Percentiles rank a stretch among this genome's conserved stretches.
Evolutionary conservation across 78 protist genomes (phyloP).

Genomic region (Fonticula alba): DNA sequence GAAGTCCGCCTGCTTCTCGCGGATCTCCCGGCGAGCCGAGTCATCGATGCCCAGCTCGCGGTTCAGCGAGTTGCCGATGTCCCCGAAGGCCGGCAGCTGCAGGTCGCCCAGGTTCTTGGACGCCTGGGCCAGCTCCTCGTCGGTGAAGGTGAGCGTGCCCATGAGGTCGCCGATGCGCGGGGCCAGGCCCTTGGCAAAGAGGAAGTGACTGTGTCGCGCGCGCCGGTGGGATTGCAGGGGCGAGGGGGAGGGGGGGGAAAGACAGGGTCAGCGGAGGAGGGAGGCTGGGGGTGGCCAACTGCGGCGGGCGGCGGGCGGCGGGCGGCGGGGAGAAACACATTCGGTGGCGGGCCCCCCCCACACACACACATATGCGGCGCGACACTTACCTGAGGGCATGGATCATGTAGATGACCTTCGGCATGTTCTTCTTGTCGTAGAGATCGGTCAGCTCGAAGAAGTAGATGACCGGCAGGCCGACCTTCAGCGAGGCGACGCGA

Average conservation of each 20-base stretch:
- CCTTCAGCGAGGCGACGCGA: neutral
- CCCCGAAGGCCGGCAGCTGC: conserved; percentile 17
- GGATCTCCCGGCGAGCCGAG: no score
- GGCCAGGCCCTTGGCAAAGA: conserved; percentile 5
- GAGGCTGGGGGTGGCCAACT: no score
- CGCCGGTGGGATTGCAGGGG: no score
- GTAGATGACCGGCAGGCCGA: conserved; percentile 6
- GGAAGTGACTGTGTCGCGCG: conserved; percentile 4
- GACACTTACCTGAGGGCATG: conserved; percentile 12
- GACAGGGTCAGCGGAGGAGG: no score
- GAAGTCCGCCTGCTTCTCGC: no score
- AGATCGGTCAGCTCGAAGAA: conserved; percentile 8
- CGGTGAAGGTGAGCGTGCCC: conserved; percentile 17
- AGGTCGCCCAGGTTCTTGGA: neutral
- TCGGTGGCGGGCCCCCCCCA: no score
- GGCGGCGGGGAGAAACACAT: no score
- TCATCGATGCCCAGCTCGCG: neutral
- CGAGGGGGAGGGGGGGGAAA: no score
- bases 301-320: no score
- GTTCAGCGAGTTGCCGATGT: conserved; percentile 11
- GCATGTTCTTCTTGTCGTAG: conserved; percentile 24
- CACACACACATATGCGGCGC: no score
- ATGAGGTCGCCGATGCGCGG: conserved; percentile 6
- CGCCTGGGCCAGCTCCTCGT: conserved; percentile 7
- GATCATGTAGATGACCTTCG: conserved; percentile 16